These are phyloP conservation scores for Penicillium sp. DNA, from an alignment of 2,329 filamentous ascomycete species.

Conservation along the genomic window DNA sequence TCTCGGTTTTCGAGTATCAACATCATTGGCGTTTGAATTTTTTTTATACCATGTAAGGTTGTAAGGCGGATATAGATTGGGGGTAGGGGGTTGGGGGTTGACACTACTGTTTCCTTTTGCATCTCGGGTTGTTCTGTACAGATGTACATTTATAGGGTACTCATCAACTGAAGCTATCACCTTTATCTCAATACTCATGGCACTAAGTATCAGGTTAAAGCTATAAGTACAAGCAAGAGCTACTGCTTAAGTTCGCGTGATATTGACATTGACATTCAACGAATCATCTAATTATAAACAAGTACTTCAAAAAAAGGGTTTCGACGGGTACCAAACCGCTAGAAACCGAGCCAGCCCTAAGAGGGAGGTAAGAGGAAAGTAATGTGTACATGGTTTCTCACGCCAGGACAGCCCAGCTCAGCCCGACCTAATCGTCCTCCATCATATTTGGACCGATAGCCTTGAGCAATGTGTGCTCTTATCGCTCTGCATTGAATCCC, in stretches of 20 bases:
- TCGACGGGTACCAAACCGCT: constrained; percentile 6
- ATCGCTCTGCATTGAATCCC: not conserved
- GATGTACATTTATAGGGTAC: not conserved
- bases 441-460: not conserved
- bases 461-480: not conserved
- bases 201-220: too few species aligned
- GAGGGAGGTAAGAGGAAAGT: not conserved
- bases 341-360: constrained; percentile 7
- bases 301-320: constrained; percentile 9
- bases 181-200: too few species aligned
- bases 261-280: constrained; percentile 19
- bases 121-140: not conserved
- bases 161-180: not conserved
- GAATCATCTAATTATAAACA: constrained; percentile 26
- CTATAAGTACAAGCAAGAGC: not conserved
- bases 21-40: not conserved
- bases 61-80: not conserved
- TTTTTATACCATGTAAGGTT: not conserved
- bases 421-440: not conserved
- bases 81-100: not conserved
- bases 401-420: not conserved
- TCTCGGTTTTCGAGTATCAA: not conserved
- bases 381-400: constrained; percentile 1
- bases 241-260: not conserved
- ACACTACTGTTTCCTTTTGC: not conserved